Conservation (phyloP, 768 basidiomycete species). For the Mycena filopes region DNA sequence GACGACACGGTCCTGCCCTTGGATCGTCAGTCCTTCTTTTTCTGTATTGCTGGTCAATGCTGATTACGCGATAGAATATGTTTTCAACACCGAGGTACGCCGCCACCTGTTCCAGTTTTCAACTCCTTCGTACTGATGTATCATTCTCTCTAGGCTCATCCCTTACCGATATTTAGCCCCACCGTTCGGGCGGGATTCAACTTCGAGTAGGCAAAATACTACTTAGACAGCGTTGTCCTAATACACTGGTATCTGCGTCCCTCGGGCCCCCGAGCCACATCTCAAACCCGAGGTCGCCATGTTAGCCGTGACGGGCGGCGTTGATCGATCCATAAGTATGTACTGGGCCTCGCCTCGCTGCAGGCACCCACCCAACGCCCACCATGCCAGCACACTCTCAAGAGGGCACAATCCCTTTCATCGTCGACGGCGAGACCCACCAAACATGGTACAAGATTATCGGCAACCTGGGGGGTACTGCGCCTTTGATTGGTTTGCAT, state of each 20-base stretch:
- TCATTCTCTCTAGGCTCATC: conserved; percentile 40
- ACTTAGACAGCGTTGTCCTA: no score
- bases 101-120: neutral
- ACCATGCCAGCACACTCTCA: no score
- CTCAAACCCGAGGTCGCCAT: no score
- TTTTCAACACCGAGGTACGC: conserved; percentile 91
- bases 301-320: no score
- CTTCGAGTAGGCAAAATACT: no score
- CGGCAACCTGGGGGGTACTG: conserved; percentile 40
- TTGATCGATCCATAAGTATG: no score
- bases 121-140: conserved; percentile 4
- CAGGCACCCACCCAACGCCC: no score
- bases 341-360: no score
- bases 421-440: conserved; percentile 36
- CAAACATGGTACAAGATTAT: conserved; percentile 53
- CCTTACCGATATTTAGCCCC: conserved; percentile 48
- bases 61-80: conserved; percentile 66
- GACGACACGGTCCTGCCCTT: conserved; percentile 77
- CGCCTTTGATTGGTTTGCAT: conserved; percentile 54
- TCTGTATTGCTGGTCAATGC: neutral
- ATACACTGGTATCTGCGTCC: no score
- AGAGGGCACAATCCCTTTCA: conserved; percentile 34
- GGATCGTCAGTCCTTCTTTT: conserved; percentile 61
- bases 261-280: no score
- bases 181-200: neutral